These are phyloP conservation scores for Hyparrhenia diplandra DNA, from an alignment of 176 grass and related monocot genomes.

Conservation along the genomic window DNA sequence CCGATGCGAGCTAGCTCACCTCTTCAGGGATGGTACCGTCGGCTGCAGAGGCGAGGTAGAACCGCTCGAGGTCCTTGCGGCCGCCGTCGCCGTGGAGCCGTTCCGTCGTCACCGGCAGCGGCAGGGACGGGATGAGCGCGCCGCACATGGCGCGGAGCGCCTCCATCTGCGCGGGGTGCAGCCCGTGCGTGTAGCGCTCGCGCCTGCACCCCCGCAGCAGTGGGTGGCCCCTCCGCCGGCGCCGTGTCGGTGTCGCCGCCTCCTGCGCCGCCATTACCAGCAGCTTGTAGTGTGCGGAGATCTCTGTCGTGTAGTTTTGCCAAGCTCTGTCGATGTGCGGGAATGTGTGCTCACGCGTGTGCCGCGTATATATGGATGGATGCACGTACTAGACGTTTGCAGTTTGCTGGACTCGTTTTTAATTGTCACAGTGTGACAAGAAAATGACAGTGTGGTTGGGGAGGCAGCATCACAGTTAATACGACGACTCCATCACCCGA, in stretches of 20 bases:
- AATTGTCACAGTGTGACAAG: neutral
- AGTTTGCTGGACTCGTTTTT: neutral
- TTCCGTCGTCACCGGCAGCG: neutral
- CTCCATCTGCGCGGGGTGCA: slow-evolving; percentile 55
- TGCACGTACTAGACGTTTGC: neutral
- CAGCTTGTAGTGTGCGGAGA: neutral
- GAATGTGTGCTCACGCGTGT: neutral
- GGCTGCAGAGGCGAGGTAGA: slow-evolving; percentile 64
- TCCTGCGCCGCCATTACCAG: neutral
- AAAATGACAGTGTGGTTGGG: neutral
- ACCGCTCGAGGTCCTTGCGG: slow-evolving; percentile 30
- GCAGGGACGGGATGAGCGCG: slow-evolving; percentile 59
- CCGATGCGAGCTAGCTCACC: slow-evolving; percentile 22
- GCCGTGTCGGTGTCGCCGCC: neutral
- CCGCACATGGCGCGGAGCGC: slow-evolving; percentile 63
- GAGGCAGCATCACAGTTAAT: neutral
- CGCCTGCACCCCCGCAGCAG: slow-evolving; percentile 43
- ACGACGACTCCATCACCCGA: neutral
- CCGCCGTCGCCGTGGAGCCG: neutral
- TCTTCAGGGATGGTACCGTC: slow-evolving; percentile 53
- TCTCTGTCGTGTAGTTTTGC: neutral
- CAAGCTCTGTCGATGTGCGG: neutral
- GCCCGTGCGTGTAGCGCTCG: slow-evolving; percentile 55
- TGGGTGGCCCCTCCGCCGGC: slow-evolving; percentile 35
- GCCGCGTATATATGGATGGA: neutral